These are phyloP conservation scores for Ophiocordyceps camponoti-rufipedis DNA, from an alignment of 2,329 filamentous ascomycete species.

Conservation along the genomic window DNA sequence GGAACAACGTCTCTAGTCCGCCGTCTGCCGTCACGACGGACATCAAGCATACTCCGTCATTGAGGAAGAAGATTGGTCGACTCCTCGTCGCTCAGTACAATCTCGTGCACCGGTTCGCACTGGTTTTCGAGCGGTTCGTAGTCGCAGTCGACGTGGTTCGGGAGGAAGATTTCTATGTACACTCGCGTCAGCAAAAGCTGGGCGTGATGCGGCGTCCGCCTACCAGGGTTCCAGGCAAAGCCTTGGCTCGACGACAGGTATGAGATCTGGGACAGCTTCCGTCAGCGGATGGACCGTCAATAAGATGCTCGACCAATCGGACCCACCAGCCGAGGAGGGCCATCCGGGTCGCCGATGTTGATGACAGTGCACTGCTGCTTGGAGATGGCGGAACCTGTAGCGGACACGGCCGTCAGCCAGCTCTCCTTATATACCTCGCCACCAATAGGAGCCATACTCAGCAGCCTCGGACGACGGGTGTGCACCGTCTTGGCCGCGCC, in stretches of 20 bases:
- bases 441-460: conserved; percentile 26
- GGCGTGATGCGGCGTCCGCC: conserved; percentile 3
- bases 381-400: conserved; percentile 47
- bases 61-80: conserved; percentile 48
- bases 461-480: conserved; percentile 39
- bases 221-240: conserved; percentile 69
- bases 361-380: conserved; percentile 66
- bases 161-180: conserved; percentile 57
- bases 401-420: conserved; percentile 9
- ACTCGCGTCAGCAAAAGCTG: conserved; percentile 1
- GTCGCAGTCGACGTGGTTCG: conserved; percentile 58
- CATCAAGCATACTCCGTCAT: conserved; percentile 15
- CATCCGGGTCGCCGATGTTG: conserved; percentile 58
- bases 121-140: conserved; percentile 58
- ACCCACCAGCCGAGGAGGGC: conserved; percentile 49
- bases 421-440: no score
- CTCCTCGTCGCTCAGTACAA: conserved; percentile 62
- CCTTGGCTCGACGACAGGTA: conserved; percentile 66
- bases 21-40: not conserved
- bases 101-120: conserved; percentile 63
- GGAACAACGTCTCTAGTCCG: conserved; percentile 2
- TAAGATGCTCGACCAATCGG: conserved; percentile 8
- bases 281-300: not conserved
- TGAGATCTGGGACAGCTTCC: conserved; percentile 38
- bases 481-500: conserved; percentile 28